A percentile compares a stretch with the other conserved stretches of the same genome.
Evolutionary conservation across 2,329 filamentous ascomycete species (phyloP).

Genomic region (Aspergillus tubingensis): DNA sequence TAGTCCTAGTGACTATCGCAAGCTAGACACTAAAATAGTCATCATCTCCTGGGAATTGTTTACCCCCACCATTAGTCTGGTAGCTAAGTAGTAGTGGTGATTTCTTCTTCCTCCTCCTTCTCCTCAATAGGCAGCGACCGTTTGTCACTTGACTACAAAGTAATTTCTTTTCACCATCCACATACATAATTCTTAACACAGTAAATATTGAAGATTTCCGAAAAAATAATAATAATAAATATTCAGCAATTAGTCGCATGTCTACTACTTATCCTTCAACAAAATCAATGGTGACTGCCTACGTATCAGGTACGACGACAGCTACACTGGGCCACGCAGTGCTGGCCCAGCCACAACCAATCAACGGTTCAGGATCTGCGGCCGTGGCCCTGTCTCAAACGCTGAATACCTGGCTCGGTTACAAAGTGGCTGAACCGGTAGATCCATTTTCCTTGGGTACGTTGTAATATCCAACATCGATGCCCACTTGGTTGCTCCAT

Average conservation of each 20-base stretch:
- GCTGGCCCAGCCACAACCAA: conserved; percentile 14
- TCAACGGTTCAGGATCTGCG: conserved; percentile 20
- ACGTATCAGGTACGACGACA: background rate
- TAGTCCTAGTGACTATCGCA: background rate
- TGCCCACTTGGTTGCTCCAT: background rate
- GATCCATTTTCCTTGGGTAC: conserved; percentile 14
- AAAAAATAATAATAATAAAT: too few species aligned
- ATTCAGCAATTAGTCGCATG: too few species aligned
- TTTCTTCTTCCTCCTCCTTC: too few species aligned
- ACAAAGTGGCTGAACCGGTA: conserved; percentile 19
- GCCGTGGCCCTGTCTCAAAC: conserved; percentile 23
- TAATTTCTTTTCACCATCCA: too few species aligned
- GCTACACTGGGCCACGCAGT: conserved; percentile 1
- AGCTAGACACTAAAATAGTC: too few species aligned
- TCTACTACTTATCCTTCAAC: too few species aligned
- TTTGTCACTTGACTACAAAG: too few species aligned
- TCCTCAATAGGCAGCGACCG: too few species aligned
- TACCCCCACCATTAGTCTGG: too few species aligned
- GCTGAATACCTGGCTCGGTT: conserved; percentile 17
- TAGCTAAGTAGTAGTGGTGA: background rate
- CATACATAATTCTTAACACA: too few species aligned
- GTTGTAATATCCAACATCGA: conserved; percentile 2
- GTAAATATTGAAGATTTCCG: too few species aligned
- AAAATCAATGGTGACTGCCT: background rate
- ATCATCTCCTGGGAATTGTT: too few species aligned